Base-by-base conservation (phyloP, 305 asterid species). In the Salvia sclarea region DNA sequence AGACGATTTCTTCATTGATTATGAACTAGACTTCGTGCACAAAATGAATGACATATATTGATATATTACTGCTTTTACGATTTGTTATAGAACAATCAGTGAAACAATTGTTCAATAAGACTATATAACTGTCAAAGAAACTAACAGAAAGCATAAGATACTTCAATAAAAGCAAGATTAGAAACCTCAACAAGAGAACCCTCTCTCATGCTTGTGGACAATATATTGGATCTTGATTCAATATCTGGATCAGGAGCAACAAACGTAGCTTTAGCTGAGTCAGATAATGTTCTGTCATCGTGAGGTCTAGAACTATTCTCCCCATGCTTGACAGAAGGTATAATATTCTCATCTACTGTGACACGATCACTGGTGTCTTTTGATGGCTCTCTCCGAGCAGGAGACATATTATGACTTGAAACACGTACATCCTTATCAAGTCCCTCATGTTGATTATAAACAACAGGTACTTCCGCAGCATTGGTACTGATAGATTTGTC, bases 151-250 rank as follows among this genome's bases (percentile, higher is more conserved):
- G 70, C 40, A 59, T 7, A 66, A 47, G 70, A 67, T 28, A 49
- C 17, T 38, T 40, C 16, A 67, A 24, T 31, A 66, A 45, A 64
- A 75, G 80, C 24, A 57, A 56, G 67, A 65, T 55, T 31, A 57
- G 80, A 60, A 68, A 95, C 99, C 99, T 95, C 99, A 74, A 95
- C 96, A 70, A 57, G 68, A 71, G 89, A 80, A 70, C 92, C 88
- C 82, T 85, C 96, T 73, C 75, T 78, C 48, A 92, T 86, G 79
- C 80, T 79, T 52, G 83, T 30, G 60, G 60, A 64, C 52, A 73
- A 69, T 63, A 74, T 24, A 45, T 28, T 75, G 16, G 78, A 72
- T 76, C 78, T 69, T 30, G 80, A 71, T 52, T 64, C 80, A 45
- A 58, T 53, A 65, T 74, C 84, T 16, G 79, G 77, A 47, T 78